Percentiles rank a stretch among this genome's conserved stretches.
phyloP scores from a whole-genome alignment of 306 rosid species.

The Malus domestica region ASM211411v1 NC_041803.1:18480501-18481000 shows the following conservation, averaged over 20 bases:
- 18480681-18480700: not conserved
- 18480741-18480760: not conserved
- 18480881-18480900: not conserved
- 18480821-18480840: not conserved
- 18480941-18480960: conserved; percentile 1
- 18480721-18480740: not conserved
- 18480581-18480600: not conserved
- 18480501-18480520: conserved; percentile 24
- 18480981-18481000: too few species aligned
- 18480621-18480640: not conserved
- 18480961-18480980: conserved; percentile 8
- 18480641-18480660: too few species aligned
- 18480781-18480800: not conserved
- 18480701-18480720: conserved; percentile 1
- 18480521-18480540: conserved; percentile 41
- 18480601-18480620: not conserved
- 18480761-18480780: not conserved
- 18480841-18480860: not conserved
- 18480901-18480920: conserved; percentile 26
- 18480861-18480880: conserved; percentile 9
- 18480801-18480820: not conserved
- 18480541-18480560: not conserved
- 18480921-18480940: not conserved
- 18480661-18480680: not conserved
- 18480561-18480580: not conserved